Evolutionary conservation across 169 alveolate species (phyloP).

Genomic region (Plasmodium ovale): DNA sequence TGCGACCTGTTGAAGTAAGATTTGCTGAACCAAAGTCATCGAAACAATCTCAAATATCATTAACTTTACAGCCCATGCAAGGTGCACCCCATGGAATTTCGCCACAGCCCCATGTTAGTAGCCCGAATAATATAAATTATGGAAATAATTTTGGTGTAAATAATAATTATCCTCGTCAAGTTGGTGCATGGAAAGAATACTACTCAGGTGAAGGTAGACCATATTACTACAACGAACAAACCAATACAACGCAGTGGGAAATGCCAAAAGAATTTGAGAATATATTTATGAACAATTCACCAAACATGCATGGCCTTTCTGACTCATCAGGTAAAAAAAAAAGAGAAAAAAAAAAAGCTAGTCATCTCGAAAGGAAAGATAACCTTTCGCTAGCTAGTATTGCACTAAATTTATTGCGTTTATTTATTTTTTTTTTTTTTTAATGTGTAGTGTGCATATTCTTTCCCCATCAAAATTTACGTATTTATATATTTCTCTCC

Average conservation of each 20-base stretch:
- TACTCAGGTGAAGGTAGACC: slow-evolving; percentile 91
- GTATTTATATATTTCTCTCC: neutral
- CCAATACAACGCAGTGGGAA: slow-evolving; percentile 93
- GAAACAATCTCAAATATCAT: slow-evolving; percentile 66
- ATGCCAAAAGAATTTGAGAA: slow-evolving; percentile 90
- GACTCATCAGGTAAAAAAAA: slow-evolving; percentile 76
- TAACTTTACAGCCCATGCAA: slow-evolving; percentile 63
- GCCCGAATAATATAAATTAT: slow-evolving; percentile 65
- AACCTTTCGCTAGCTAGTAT: no score
- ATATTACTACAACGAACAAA: slow-evolving; percentile 88
- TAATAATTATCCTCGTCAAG: slow-evolving; percentile 86
- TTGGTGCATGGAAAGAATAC: slow-evolving; percentile 91
- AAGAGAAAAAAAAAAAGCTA: neutral
- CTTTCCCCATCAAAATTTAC: no score
- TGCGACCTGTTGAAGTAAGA: slow-evolving; percentile 91
- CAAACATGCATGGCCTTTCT: slow-evolving; percentile 74
- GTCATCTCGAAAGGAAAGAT: no score
- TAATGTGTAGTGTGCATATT: no score
- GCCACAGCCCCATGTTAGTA: slow-evolving; percentile 39
- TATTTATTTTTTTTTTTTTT: no score
- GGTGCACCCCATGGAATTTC: slow-evolving; percentile 59
- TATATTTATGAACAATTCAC: slow-evolving; percentile 38
- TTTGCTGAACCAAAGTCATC: slow-evolving; percentile 89
- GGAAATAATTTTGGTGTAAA: slow-evolving; percentile 68
- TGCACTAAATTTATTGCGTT: no score